Conservation (phyloP, 1,284 basidiomycete species). For the Cutaneotrichosporon mucoides region DNA sequence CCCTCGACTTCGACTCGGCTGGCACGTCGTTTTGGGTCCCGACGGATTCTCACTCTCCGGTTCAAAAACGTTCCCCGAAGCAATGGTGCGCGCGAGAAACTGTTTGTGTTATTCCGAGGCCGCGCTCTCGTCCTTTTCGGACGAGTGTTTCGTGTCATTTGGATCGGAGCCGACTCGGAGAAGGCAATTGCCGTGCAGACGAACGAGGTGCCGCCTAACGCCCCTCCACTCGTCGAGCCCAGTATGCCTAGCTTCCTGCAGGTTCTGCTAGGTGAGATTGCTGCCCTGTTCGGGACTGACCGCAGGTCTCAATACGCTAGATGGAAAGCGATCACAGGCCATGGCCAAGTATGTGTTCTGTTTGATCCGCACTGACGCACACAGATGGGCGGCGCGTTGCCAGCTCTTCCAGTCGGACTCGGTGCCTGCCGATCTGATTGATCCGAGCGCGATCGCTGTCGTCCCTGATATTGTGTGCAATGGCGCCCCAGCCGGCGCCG, state of each 20-base stretch:
- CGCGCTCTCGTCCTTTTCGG: constrained; percentile 32
- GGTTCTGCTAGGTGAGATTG: constrained; percentile 20
- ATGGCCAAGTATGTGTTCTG: constrained; percentile 31
- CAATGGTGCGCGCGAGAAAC: background rate
- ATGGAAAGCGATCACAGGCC: constrained; percentile 30
- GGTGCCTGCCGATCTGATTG: constrained; percentile 22
- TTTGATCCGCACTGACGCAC: background rate
- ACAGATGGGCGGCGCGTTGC: constrained; percentile 31
- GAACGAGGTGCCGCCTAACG: constrained; percentile 7
- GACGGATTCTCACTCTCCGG: constrained; percentile 31
- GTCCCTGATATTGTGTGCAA: constrained; percentile 30
- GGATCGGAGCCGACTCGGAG: constrained; percentile 26
- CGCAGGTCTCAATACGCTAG: constrained; percentile 33
- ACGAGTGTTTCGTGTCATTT: constrained; percentile 29
- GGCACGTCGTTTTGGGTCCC: constrained; percentile 34
- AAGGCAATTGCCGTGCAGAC: constrained; percentile 30
- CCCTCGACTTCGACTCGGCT: constrained; percentile 34
- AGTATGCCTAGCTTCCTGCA: constrained; percentile 15
- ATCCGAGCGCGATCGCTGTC: constrained; percentile 11
- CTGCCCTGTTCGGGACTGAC: background rate
- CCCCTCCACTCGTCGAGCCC: background rate
- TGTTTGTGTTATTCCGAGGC: constrained; percentile 26
- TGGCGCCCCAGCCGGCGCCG: constrained; percentile 16
- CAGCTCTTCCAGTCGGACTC: constrained; percentile 39
- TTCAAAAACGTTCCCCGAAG: constrained; percentile 9